These are phyloP conservation scores for Penicillium nordicum DNA, from an alignment of 2,329 filamentous ascomycete species.

Conservation along the genomic window DNA sequence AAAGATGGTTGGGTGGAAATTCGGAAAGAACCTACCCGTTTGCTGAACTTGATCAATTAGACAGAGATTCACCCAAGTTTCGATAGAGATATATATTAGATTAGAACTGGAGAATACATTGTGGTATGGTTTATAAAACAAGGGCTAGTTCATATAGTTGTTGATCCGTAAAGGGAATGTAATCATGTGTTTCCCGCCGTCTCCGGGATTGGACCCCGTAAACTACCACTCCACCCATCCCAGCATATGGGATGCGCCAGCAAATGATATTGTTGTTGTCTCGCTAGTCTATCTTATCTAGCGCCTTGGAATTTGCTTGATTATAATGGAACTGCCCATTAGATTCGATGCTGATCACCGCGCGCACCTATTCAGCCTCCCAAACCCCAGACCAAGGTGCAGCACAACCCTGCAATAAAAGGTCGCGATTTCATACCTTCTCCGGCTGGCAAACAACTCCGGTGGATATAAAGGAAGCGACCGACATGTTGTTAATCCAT, in stretches of 20 bases:
- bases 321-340: conserved; percentile 22
- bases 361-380: conserved; percentile 42
- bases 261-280: not conserved
- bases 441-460: conserved; percentile 34
- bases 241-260: not conserved
- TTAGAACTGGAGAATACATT: not conserved
- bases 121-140: not conserved
- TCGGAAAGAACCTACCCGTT: conserved; percentile 21
- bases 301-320: not conserved
- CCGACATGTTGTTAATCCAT: conserved; percentile 79
- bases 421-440: conserved; percentile 31
- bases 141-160: not conserved
- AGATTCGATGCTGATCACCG: conserved; percentile 42
- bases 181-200: conserved; percentile 8
- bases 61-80: not conserved
- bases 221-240: not conserved
- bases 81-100: not conserved
- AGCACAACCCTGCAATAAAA: conserved; percentile 19
- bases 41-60: conserved; percentile 21
- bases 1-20: conserved; percentile 69
- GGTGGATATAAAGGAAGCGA: conserved; percentile 20
- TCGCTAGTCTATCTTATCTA: not conserved
- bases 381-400: conserved; percentile 36
- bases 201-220: not conserved
- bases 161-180: not conserved